A percentile compares a stretch with the other conserved stretches of the same genome.
phyloP scores from a whole-genome alignment of 176 grass and related monocot genomes.

The Secale cereale region DNA sequence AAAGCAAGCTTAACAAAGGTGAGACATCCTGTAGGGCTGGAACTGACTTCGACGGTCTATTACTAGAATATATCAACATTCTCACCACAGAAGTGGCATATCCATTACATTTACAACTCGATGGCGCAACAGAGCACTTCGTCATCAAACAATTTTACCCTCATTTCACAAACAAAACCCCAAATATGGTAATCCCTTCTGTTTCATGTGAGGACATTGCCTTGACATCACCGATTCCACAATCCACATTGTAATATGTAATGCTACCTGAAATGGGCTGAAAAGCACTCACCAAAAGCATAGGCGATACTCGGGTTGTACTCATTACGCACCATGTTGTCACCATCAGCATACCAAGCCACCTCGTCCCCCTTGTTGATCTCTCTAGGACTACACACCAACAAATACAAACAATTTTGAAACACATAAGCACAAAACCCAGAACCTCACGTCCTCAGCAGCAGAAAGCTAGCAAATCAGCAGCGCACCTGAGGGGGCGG shows the following conservation, averaged over 20 bases:
- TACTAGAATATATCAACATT: not conserved
- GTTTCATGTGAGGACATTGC: not conserved
- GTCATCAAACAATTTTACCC: not conserved
- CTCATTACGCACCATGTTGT: conserved; percentile 89
- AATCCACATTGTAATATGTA: not conserved
- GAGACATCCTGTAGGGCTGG: not conserved
- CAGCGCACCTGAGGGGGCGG: conserved; percentile 76
- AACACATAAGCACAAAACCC: conserved; percentile 12
- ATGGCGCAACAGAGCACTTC: not conserved
- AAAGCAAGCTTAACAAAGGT: not conserved
- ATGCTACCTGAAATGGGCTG: not conserved
- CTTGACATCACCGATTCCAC: not conserved
- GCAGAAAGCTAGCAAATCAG: not conserved
- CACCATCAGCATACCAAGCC: conserved; percentile 91
- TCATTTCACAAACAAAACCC: not conserved
- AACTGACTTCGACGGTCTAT: not conserved
- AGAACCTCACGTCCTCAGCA: not conserved
- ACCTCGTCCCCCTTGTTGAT: conserved; percentile 97
- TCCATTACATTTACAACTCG: not conserved
- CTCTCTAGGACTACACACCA: conserved; percentile 67
- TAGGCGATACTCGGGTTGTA: conserved; percentile 78
- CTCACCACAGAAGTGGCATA: not conserved
- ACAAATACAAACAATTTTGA: not conserved
- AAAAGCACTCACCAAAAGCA: conserved; percentile 77
- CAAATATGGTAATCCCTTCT: not conserved